Evolutionary conservation across 192 early-diverging fungal species (phyloP), one percentile per base, ranked within the genome.

Genomic region (Irineochytrium annulatum): DNA sequence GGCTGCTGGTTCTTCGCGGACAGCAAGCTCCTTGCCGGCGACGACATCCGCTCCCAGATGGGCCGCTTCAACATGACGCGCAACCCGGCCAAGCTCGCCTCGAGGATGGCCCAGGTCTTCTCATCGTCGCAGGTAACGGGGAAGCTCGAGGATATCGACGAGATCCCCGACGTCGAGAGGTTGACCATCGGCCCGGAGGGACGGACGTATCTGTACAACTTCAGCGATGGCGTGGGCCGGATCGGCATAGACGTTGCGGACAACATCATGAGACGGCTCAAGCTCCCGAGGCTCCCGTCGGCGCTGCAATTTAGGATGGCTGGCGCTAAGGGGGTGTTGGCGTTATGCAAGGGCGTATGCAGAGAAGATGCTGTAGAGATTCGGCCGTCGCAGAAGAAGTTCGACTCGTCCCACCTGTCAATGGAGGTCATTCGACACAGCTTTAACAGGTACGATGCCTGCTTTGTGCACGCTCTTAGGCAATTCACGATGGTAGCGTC

Each of bases 161-260:
- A 54, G 0, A 78, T 90, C 37, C 52, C 55, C 0, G 90, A 92
- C 48, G 68, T 92, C 35, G 65, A 73, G 37, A 53, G 67, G 2
- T n/a, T n/a, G n/a, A n/a, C n/a, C n/a, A n/a, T n/a, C n/a, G n/a
- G n/a, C n/a, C n/a, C n/a, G n/a, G n/a, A n/a, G n/a, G n/a, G n/a
- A n/a, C n/a, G n/a, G n/a, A n/a, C n/a, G n/a, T 74, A 87, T 48
- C 71, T 73, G 2, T 87, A 69, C 48, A 73, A 52, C 0, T 92
- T 92, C 56, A 87, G 86, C 26, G 90, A 92, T 65, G 90, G 90
- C 3, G 77, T 86, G 11, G 90, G 90, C 27, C 72, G 73, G 6
- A 77, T 92, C 30, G 84, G 84, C 0, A 53, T 44, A 2, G 43
- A 33, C 0, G 55, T 91, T 29, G 77, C 84, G 6, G 30, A 57